These are phyloP conservation scores for Diaporthe batatas DNA, from an alignment of 2,329 filamentous ascomycete species.

Conservation along the genomic window DNA sequence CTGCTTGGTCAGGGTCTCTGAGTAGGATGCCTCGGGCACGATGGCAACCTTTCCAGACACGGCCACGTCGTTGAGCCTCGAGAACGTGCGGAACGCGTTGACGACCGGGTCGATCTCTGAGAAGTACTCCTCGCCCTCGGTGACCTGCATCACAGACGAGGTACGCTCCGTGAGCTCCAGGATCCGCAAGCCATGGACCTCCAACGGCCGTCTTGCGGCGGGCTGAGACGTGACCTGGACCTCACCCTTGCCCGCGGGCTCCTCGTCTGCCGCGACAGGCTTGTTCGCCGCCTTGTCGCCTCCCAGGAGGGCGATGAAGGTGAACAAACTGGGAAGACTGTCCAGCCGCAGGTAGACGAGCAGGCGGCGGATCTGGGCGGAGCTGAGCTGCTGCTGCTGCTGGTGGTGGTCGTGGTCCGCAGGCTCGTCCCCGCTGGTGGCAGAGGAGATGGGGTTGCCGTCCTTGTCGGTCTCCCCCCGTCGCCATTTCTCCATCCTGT, in stretches of 20 bases:
- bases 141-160: conserved; percentile 94
- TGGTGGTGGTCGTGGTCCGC: too few relatives aligned
- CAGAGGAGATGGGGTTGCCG: conserved; percentile 55
- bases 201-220: conserved; percentile 64
- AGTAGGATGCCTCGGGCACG: conserved; percentile 81
- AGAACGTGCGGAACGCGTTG: conserved; percentile 91
- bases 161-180: conserved; percentile 91
- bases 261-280: conserved; percentile 40
- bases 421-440: conserved; percentile 44
- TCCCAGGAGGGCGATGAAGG: conserved; percentile 85
- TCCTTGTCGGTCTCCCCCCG: conserved; percentile 93
- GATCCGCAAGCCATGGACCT: conserved; percentile 87
- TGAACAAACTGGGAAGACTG: conserved; percentile 84
- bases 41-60: conserved; percentile 86
- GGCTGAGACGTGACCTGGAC: conserved; percentile 44
- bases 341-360: conserved; percentile 88
- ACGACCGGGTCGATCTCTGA: conserved; percentile 82
- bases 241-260: conserved; percentile 46
- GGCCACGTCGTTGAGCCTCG: conserved; percentile 84
- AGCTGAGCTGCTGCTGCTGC: conserved; percentile 49
- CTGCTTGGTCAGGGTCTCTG: conserved; percentile 79
- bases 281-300: conserved; percentile 44
- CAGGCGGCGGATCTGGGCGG: conserved; percentile 69
- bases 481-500: conserved; percentile 70
- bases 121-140: conserved; percentile 81